phyloP scores from a whole-genome alignment of 768 basidiomycete genomes.

The Candolleomyces efflorescens region DNA sequence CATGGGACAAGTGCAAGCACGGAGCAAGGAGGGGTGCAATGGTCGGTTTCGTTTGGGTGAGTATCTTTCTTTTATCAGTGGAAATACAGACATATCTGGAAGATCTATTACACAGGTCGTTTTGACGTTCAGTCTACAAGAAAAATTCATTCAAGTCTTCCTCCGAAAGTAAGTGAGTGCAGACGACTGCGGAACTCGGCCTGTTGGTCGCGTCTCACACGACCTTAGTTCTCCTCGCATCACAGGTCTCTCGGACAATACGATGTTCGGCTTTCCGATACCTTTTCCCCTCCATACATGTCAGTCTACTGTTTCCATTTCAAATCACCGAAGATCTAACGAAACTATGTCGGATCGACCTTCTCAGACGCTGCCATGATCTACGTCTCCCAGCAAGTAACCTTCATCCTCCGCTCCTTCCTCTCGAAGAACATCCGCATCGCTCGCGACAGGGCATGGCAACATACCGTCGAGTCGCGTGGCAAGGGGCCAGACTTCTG shows the following conservation, averaged over 20 bases:
- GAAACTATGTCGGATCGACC: background rate
- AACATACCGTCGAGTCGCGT: slow-evolving; percentile 78
- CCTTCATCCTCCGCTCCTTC: slow-evolving; percentile 76
- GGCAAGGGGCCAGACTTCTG: slow-evolving; percentile 84
- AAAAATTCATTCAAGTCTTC: slow-evolving; percentile 59
- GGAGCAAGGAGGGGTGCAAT: slow-evolving; percentile 64
- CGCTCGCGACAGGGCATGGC: slow-evolving; percentile 73
- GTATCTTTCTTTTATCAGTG: slow-evolving; percentile 21
- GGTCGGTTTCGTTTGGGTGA: slow-evolving; percentile 70
- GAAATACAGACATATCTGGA: too few relatives aligned
- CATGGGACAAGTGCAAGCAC: slow-evolving; percentile 84
- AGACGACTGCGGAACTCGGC: background rate
- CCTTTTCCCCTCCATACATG: slow-evolving; percentile 73
- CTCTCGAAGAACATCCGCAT: slow-evolving; percentile 79
- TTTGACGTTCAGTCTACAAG: slow-evolving; percentile 70
- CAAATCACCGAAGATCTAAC: background rate
- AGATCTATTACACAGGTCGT: slow-evolving; percentile 59
- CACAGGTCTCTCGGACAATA: slow-evolving; percentile 57
- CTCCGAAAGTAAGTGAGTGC: slow-evolving; percentile 49
- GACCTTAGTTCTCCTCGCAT: slow-evolving; percentile 53
- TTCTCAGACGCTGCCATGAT: slow-evolving; percentile 66
- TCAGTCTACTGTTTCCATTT: slow-evolving; percentile 25
- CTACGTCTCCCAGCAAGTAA: slow-evolving; percentile 70
- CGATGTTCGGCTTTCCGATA: slow-evolving; percentile 58
- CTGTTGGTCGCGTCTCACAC: background rate